Evolutionary conservation across 2,329 filamentous ascomycete genomes (phyloP).

Genomic region (Ophiostoma sp.): DNA sequence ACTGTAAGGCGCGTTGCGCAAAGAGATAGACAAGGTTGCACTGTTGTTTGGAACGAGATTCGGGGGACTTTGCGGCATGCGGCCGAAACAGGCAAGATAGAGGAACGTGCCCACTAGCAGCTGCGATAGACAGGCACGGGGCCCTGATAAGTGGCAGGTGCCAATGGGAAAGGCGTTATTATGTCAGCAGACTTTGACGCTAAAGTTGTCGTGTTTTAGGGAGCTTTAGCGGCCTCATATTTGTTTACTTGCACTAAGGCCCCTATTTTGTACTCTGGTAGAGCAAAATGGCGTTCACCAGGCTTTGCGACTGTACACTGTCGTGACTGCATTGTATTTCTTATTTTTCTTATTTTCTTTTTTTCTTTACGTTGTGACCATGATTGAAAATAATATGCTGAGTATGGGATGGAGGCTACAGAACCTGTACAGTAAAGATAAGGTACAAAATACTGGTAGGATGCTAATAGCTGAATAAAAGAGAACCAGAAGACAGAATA

Average conservation of each 20-base stretch:
- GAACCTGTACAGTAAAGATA: no score
- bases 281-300: not conserved
- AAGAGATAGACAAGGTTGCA: not conserved
- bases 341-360: not conserved
- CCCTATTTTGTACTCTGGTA: not conserved
- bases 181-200: conserved; percentile 9
- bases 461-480: no score
- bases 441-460: no score
- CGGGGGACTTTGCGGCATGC: conserved; percentile 2
- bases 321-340: no score
- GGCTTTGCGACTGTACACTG: not conserved
- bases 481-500: no score
- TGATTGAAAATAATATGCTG: not conserved
- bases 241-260: conserved; percentile 1
- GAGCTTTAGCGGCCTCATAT: not conserved
- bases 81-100: conserved; percentile 18
- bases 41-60: conserved; percentile 7
- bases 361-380: not conserved
- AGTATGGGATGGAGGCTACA: not conserved
- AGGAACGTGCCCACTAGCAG: conserved; percentile 10
- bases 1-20: conserved; percentile 3
- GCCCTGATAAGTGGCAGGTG: not conserved
- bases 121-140: conserved; percentile 2
- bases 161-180: not conserved
- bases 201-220: not conserved